Evolutionary conservation across 31 red algal genomes (phyloP), one percentile per base, ranked within the genome.

Genomic region (Pterothamnion heteromorphum): DNA sequence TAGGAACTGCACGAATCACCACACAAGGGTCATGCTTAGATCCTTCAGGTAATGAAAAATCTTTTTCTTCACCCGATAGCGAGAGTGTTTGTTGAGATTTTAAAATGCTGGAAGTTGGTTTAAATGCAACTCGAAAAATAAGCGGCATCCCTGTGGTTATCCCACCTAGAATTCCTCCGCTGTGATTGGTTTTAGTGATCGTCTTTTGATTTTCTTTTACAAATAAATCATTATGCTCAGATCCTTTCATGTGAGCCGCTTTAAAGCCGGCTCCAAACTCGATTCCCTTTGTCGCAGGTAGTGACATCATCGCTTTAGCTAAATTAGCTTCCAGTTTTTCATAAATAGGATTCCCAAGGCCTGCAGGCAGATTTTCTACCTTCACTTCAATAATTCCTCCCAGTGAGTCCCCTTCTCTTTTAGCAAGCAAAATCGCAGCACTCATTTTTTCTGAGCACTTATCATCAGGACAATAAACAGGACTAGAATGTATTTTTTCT

Each of bases 291-390:
- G 41, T 57, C 22, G 87, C 87, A n/a, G 33, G 33, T 44, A 89
- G 33, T 23, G 36, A 57, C 87, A 89, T 23, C 87, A 89, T 44
- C 38, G 87, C 87, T 57, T 89, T 44, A 43, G 87, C 87, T 22
- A 89, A 43, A 23, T 89, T 43, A 23, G 87, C 87, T 57, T 89
- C 87, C 24, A 89, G 87, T 22, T 43, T 36, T 58, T 89, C 87
- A 89, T 58, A 89, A n/a, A 89, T 35, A 26, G 87, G 87, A 26
- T 89, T 43, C 38, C 87, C 87, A 43, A 89, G 87, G 36, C 87
- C 87, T 57, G 57, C 87, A 57, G 87, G 24, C 87, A 89, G 38
- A 43, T 57, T 57, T 44, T 23, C 21, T 23, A 57, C 87, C 36
- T 58, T 43, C 24, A 35, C 33, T 44, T 23, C 21, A 23, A 89